These are phyloP conservation scores for Skeletonema tropicum DNA, from an alignment of 108 stramenopile species.

Conservation along the genomic window DNA sequence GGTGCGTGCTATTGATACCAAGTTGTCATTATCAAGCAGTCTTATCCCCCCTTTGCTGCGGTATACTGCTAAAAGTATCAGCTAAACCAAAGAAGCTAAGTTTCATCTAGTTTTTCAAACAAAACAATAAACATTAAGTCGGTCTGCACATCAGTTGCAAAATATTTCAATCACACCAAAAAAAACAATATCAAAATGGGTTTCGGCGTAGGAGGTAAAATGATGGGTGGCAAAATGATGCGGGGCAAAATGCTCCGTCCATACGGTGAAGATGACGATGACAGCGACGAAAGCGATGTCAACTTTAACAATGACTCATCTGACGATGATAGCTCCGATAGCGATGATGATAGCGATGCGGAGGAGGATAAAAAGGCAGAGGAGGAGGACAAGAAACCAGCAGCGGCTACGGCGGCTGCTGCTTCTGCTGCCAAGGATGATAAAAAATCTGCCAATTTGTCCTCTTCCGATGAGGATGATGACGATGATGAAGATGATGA, in stretches of 20 bases:
- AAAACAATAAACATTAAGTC: background rate
- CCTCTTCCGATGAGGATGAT: slow-evolving; percentile 29
- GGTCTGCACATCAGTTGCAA: background rate
- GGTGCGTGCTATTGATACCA: too few species aligned
- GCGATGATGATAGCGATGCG: slow-evolving; percentile 31
- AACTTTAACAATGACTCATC: slow-evolving; percentile 38
- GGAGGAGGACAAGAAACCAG: background rate
- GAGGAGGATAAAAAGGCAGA: slow-evolving; percentile 9
- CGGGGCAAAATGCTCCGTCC: slow-evolving; percentile 72
- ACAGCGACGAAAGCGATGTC: slow-evolving; percentile 47
- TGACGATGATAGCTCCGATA: slow-evolving; percentile 34
- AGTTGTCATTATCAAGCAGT: too few species aligned
- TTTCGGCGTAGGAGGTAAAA: slow-evolving; percentile 45
- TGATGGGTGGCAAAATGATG: slow-evolving; percentile 59
- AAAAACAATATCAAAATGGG: background rate
- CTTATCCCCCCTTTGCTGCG: too few species aligned
- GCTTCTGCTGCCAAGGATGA: slow-evolving; percentile 57
- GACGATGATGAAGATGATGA: slow-evolving; percentile 32
- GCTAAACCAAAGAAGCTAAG: too few species aligned
- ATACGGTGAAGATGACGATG: slow-evolving; percentile 39
- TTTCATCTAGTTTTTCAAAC: too few species aligned
- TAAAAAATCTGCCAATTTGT: slow-evolving; percentile 25
- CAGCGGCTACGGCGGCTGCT: slow-evolving; percentile 1
- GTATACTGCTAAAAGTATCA: too few species aligned
- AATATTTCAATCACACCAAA: background rate